phyloP scores from a whole-genome alignment of 768 basidiomycete genomes.

The Leccinum variicolor region DNA sequence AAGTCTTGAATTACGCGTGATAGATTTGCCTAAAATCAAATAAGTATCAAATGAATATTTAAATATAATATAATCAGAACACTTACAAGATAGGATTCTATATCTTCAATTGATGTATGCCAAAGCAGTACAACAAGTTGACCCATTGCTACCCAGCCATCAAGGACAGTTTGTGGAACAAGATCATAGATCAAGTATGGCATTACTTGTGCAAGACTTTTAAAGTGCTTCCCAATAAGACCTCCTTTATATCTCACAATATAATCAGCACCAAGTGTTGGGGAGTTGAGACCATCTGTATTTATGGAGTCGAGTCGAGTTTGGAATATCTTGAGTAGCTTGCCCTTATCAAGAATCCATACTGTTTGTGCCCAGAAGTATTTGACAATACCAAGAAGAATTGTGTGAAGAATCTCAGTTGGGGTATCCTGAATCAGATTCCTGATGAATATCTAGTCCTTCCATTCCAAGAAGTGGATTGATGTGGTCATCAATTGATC shows the following conservation, averaged over 20 bases:
- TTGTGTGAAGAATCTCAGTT: conserved; percentile 33
- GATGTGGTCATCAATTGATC: background rate
- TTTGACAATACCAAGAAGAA: conserved; percentile 34
- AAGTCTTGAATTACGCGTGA: no score
- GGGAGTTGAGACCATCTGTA: conserved; percentile 24
- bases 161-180: conserved; percentile 1
- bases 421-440: conserved; percentile 34
- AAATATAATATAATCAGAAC: no score
- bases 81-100: no score
- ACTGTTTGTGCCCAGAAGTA: conserved; percentile 31
- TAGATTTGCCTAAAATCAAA: no score
- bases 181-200: conserved; percentile 36
- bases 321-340: conserved; percentile 20
- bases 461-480: conserved; percentile 11
- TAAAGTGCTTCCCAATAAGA: conserved; percentile 34
- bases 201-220: conserved; percentile 30
- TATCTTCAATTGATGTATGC: no score
- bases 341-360: conserved; percentile 21
- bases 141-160: no score
- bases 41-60: no score
- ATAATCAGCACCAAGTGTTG: conserved; percentile 27
- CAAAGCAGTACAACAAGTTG: no score
- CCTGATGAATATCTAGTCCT: conserved; percentile 30
- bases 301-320: conserved; percentile 23
- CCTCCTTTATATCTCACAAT: conserved; percentile 28